Percentiles rank a stretch among this genome's conserved stretches.
Conservation (phyloP, 108 stramenopile genomes). For the Cyclotella atomus region DNA sequence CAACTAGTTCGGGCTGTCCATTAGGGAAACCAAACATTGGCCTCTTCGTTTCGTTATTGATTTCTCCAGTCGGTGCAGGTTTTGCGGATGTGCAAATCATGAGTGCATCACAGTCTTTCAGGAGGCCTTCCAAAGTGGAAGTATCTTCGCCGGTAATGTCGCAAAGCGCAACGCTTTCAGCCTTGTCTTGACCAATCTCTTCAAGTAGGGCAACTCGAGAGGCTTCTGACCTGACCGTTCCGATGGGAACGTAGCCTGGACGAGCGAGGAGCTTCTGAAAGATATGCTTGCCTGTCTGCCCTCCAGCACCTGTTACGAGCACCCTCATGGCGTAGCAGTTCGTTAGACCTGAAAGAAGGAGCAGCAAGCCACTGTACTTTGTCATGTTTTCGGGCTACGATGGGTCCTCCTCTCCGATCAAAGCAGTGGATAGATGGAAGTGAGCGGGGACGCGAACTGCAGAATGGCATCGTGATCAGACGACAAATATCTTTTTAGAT, state of each 20-base stretch:
- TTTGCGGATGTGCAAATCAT: slow-evolving; percentile 85
- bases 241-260: slow-evolving; percentile 32
- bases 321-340: slow-evolving; percentile 30
- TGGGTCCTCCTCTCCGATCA: no score
- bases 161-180: slow-evolving; percentile 52
- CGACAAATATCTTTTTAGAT: no score
- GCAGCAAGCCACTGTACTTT: no score
- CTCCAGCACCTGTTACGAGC: slow-evolving; percentile 74
- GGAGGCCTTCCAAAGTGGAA: slow-evolving; percentile 35
- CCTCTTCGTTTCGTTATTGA: slow-evolving; percentile 53
- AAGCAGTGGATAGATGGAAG: no score
- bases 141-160: slow-evolving; percentile 60
- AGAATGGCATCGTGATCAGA: no score
- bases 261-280: slow-evolving; percentile 59
- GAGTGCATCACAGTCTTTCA: slow-evolving; percentile 70
- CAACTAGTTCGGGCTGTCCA: slow-evolving; percentile 71
- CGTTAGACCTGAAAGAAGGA: not conserved
- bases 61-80: slow-evolving; percentile 71
- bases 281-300: slow-evolving; percentile 71
- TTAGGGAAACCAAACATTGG: slow-evolving; percentile 69
- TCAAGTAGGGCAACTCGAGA: slow-evolving; percentile 52
- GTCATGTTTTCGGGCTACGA: no score
- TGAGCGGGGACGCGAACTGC: no score
- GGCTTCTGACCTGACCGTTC: slow-evolving; percentile 59
- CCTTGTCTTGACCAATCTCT: slow-evolving; percentile 26